These are phyloP conservation scores for Rhizophora apiculata DNA, from an alignment of 345 rosid genomes.

Conservation along the genomic window DNA sequence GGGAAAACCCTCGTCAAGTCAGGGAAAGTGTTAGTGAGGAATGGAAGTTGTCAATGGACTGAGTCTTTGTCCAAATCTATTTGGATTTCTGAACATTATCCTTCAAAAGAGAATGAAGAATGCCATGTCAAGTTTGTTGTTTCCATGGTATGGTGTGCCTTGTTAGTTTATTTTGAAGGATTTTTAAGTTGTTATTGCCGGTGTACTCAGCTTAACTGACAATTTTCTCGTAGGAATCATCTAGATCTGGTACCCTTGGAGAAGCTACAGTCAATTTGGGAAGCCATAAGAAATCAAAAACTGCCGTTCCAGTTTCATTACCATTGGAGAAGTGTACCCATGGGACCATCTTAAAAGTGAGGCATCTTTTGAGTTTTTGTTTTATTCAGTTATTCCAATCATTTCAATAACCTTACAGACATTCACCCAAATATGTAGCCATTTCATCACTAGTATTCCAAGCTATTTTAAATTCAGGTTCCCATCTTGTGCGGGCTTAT, in stretches of 20 bases:
- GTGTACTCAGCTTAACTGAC: background rate
- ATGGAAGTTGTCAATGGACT: constrained; percentile 59
- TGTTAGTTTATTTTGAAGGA: background rate
- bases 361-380: background rate
- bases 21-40: constrained; percentile 43
- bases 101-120: constrained; percentile 35
- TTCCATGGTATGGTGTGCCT: constrained; percentile 36
- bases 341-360: constrained; percentile 51
- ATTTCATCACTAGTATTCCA: too few species aligned
- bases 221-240: constrained; percentile 41
- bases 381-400: background rate
- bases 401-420: background rate
- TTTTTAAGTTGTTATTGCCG: background rate
- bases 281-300: constrained; percentile 39
- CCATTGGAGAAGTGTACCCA: constrained; percentile 51
- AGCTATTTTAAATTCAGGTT: too few species aligned
- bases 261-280: constrained; percentile 56
- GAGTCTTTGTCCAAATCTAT: constrained; percentile 53
- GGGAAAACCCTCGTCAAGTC: constrained; percentile 48
- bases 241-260: constrained; percentile 53
- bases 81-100: constrained; percentile 32
- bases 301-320: constrained; percentile 48
- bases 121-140: constrained; percentile 45
- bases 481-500: too few species aligned
- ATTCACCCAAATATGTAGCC: background rate